Evolutionary conservation across 1,139 yeast species (phyloP).

Genomic region (Yarrowia galli): DNA sequence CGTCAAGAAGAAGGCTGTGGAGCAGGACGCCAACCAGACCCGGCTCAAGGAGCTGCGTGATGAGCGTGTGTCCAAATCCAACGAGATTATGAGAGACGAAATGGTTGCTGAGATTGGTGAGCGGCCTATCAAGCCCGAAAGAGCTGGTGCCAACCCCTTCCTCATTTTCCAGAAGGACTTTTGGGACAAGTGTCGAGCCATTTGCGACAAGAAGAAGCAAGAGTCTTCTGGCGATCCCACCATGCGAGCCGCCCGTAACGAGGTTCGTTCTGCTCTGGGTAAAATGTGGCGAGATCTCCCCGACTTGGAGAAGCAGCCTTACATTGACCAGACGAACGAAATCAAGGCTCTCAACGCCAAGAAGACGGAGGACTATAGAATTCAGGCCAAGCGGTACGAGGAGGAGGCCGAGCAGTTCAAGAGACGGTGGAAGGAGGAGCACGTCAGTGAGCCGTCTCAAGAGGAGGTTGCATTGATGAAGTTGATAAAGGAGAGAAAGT

Average conservation of each 20-base stretch:
- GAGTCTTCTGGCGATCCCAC: conserved; percentile 47
- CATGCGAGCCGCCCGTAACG: conserved; percentile 53
- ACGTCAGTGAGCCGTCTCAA: conserved; percentile 49
- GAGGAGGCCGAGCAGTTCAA: conserved; percentile 54
- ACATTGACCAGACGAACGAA: conserved; percentile 49
- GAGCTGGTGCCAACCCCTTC: conserved; percentile 55
- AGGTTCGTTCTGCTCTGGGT: conserved; percentile 55
- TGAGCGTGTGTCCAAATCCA: conserved; percentile 46
- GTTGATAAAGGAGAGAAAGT: conserved; percentile 42
- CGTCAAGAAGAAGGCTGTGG: conserved; percentile 35
- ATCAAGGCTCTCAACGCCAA: conserved; percentile 51
- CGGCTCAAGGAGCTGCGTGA: conserved; percentile 45
- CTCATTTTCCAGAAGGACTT: conserved; percentile 55
- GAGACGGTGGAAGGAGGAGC: conserved; percentile 52
- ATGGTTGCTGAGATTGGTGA: conserved; percentile 52
- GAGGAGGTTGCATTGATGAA: conserved; percentile 48
- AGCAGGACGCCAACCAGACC: conserved; percentile 41
- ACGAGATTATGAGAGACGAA: conserved; percentile 50
- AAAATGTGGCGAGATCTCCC: conserved; percentile 55
- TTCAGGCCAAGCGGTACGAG: conserved; percentile 50
- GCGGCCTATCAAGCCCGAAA: conserved; percentile 53
- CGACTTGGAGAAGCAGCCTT: conserved; percentile 52
- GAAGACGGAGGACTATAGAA: conserved; percentile 50
- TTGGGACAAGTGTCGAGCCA: conserved; percentile 54
- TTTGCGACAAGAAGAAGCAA: conserved; percentile 51